Conservation (phyloP, 2,329 filamentous ascomycete genomes). For the Zymoseptoria passerinii region DNA sequence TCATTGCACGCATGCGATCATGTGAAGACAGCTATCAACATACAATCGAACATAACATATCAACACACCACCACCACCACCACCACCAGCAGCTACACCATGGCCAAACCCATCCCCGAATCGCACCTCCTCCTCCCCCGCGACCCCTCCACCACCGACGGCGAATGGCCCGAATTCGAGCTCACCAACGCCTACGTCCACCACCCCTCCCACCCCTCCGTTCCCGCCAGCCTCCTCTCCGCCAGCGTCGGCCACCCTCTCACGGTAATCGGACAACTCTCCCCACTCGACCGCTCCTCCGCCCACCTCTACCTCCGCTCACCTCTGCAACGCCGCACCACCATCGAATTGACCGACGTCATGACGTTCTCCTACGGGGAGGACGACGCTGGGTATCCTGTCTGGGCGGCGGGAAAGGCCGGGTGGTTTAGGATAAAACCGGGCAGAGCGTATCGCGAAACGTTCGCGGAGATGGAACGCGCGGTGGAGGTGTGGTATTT, state of each 20-base stretch:
- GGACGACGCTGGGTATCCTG: conserved; percentile 48
- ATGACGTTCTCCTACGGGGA: conserved; percentile 41
- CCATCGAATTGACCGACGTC: conserved; percentile 45
- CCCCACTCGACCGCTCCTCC: conserved; percentile 41
- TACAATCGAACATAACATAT: neutral
- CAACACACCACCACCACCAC: neutral
- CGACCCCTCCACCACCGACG: conserved; percentile 29
- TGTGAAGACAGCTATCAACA: neutral
- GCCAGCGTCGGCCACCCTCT: conserved; percentile 54
- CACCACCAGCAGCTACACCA: conserved; percentile 17
- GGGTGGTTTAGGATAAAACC: conserved; percentile 64
- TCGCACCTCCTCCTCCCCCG: conserved; percentile 34
- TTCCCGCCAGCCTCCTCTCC: conserved; percentile 49
- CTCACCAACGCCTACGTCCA: conserved; percentile 52
- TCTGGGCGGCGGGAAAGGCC: conserved; percentile 58
- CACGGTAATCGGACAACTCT: conserved; percentile 51
- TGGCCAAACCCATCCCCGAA: conserved; percentile 23
- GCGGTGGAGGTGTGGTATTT: conserved; percentile 58
- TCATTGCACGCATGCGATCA: neutral
- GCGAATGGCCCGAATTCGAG: conserved; percentile 54
- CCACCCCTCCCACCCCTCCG: neutral
- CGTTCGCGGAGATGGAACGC: conserved; percentile 53
- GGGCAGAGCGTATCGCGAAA: conserved; percentile 46
- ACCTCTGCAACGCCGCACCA: conserved; percentile 31
- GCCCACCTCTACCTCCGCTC: conserved; percentile 15